These are phyloP conservation scores for Avena atlantica DNA, from an alignment of 176 grass and related monocot genomes.

Conservation along the genomic window DNA sequence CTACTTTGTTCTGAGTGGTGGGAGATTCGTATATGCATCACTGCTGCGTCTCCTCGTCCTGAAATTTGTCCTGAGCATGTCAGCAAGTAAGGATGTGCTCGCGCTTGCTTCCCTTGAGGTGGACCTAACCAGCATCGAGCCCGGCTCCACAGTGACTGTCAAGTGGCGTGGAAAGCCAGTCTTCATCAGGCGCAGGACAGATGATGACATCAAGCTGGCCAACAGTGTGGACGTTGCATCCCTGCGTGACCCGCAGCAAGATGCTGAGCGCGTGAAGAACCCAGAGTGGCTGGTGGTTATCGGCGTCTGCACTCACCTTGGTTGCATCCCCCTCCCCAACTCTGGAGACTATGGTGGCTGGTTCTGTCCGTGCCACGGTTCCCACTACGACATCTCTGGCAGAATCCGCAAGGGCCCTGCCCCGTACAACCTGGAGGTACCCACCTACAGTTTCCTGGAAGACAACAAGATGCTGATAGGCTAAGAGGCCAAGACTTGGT, in stretches of 20 bases:
- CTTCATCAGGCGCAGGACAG: slow-evolving; percentile 81
- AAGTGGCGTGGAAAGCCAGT: slow-evolving; percentile 97
- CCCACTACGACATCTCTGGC: slow-evolving; percentile 84
- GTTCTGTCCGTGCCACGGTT: slow-evolving; percentile 95
- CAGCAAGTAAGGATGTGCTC: slow-evolving; percentile 87
- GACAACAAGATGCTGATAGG: slow-evolving; percentile 87
- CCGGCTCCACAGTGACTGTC: slow-evolving; percentile 81
- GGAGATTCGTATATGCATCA: slow-evolving; percentile 85
- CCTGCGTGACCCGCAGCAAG: slow-evolving; percentile 77
- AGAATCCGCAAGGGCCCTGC: slow-evolving; percentile 93
- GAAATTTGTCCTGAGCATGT: slow-evolving; percentile 94
- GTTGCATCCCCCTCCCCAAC: slow-evolving; percentile 87
- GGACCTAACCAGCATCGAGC: slow-evolving; percentile 80
- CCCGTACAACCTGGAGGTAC: slow-evolving; percentile 85
- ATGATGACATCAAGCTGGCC: slow-evolving; percentile 82
- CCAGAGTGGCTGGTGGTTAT: slow-evolving; percentile 91
- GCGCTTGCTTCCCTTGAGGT: slow-evolving; percentile 85
- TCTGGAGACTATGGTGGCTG: slow-evolving; percentile 87
- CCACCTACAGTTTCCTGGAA: slow-evolving; percentile 81
- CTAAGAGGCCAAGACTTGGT: slow-evolving; percentile 40
- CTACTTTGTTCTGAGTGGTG: slow-evolving; percentile 88
- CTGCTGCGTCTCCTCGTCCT: slow-evolving; percentile 78
- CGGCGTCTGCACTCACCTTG: slow-evolving; percentile 87
- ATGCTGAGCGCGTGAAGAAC: slow-evolving; percentile 70
- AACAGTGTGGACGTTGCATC: slow-evolving; percentile 78